These are phyloP conservation scores for Diaporthe sp. DNA, from an alignment of 2,329 filamentous ascomycete species.

Conservation along the genomic window DNA sequence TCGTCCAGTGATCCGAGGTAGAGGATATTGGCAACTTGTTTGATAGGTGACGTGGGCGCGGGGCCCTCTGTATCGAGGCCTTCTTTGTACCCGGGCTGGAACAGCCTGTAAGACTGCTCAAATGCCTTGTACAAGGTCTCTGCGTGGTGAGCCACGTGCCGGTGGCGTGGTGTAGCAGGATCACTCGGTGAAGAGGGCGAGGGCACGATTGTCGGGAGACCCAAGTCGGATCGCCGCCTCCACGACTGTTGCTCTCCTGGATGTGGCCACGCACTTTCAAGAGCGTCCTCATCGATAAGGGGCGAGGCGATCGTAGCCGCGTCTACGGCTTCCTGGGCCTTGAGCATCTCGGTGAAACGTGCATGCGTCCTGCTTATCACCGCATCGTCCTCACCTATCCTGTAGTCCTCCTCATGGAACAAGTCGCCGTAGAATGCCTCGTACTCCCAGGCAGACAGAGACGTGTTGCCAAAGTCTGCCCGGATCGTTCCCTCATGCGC, in stretches of 20 bases:
- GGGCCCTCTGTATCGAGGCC: neutral
- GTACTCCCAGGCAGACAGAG: slow-evolving; percentile 6
- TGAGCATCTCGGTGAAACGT: neutral
- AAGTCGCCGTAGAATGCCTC: neutral
- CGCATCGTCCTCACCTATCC: neutral
- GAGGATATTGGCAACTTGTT: slow-evolving; percentile 6
- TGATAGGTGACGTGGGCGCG: neutral
- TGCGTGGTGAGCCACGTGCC: neutral
- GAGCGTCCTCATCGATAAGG: neutral
- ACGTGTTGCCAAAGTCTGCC: neutral
- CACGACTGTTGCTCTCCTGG: neutral
- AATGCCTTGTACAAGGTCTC: neutral
- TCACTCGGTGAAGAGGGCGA: neutral
- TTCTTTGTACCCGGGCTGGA: neutral
- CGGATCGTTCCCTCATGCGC: neutral
- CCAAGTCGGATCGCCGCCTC: slow-evolving; percentile 2
- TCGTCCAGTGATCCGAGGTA: neutral
- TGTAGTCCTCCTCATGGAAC: neutral
- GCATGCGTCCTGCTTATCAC: neutral
- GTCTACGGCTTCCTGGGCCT: neutral
- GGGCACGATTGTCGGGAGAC: neutral
- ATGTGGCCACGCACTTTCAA: neutral
- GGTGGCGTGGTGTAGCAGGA: no score
- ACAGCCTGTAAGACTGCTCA: neutral
- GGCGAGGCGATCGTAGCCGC: neutral